These are phyloP conservation scores for Colletotrichum sublineola DNA, from an alignment of 2,329 filamentous ascomycete species.

Conservation along the genomic window DNA sequence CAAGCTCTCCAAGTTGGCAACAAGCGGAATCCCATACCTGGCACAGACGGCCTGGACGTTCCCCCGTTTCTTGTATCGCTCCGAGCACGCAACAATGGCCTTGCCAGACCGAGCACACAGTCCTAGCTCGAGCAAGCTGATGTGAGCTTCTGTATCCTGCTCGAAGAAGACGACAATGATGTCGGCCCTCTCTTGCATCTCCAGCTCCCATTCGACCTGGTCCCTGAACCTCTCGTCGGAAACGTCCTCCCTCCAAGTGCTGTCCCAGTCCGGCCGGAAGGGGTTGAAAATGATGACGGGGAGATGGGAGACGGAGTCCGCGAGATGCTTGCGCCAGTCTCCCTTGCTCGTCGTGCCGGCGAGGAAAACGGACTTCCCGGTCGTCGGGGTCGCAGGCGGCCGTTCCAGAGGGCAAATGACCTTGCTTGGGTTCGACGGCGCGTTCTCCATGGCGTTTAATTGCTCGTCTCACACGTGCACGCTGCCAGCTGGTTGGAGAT, in stretches of 20 bases:
- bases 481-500: neutral
- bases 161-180: slow-evolving; percentile 71
- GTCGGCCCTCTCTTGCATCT: slow-evolving; percentile 65
- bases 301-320: slow-evolving; percentile 54
- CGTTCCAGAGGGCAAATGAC: slow-evolving; percentile 37
- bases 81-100: slow-evolving; percentile 66
- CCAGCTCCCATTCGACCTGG: slow-evolving; percentile 74
- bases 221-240: slow-evolving; percentile 60
- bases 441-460: neutral
- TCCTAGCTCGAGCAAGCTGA: slow-evolving; percentile 73
- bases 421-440: slow-evolving; percentile 41
- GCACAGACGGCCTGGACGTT: slow-evolving; percentile 71
- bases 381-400: neutral
- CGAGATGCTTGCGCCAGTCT: slow-evolving; percentile 64
- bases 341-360: slow-evolving; percentile 67
- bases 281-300: slow-evolving; percentile 71
- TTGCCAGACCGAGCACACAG: slow-evolving; percentile 60
- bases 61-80: slow-evolving; percentile 68
- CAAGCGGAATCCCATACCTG: slow-evolving; percentile 59
- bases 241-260: slow-evolving; percentile 64
- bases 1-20: slow-evolving; percentile 58
- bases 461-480: neutral
- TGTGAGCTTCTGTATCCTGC: slow-evolving; percentile 63
- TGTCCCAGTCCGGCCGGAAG: slow-evolving; percentile 68
- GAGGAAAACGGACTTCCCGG: slow-evolving; percentile 63